Evolutionary conservation across 2,329 filamentous ascomycete species (phyloP).

Genomic region (Fusarium continuum): DNA sequence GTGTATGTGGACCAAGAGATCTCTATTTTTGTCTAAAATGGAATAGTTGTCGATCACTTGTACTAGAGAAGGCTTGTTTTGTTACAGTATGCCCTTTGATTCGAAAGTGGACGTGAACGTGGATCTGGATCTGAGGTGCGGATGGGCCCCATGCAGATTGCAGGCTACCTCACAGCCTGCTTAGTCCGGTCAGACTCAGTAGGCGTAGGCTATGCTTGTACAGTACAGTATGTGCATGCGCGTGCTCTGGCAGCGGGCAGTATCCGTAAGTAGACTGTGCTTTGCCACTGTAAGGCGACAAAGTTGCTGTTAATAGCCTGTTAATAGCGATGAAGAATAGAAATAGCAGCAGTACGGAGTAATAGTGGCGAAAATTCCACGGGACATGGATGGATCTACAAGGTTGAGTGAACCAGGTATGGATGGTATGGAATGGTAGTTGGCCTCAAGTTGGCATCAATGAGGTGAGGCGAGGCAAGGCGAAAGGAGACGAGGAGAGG

Average conservation of each 20-base stretch:
- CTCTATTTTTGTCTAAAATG: conserved; percentile 16
- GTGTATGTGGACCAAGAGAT: conserved; percentile 18
- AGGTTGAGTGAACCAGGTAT: neutral
- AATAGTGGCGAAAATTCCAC: neutral
- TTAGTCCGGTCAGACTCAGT: neutral
- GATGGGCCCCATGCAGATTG: conserved; percentile 1
- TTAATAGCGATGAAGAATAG: neutral
- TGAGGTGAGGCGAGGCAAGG: conserved; percentile 9
- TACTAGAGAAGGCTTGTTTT: conserved; percentile 16
- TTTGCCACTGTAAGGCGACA: neutral
- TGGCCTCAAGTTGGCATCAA: conserved; percentile 14
- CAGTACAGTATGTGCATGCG: neutral
- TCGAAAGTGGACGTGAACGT: neutral
- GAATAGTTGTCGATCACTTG: conserved; percentile 18
- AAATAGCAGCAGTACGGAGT: neutral
- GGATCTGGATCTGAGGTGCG: conserved; percentile 7
- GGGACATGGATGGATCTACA: conserved; percentile 10
- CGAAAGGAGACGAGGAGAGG: conserved; percentile 9
- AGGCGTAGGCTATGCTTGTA: conserved; percentile 1
- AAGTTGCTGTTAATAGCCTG: neutral
- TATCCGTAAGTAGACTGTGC: neutral
- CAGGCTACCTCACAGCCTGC: neutral
- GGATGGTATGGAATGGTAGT: too few relatives aligned
- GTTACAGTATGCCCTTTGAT: neutral
- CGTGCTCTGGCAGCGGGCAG: neutral